Evolutionary conservation across 2,329 filamentous ascomycete species (phyloP).

Genomic region (Karstenula rhodostoma): DNA sequence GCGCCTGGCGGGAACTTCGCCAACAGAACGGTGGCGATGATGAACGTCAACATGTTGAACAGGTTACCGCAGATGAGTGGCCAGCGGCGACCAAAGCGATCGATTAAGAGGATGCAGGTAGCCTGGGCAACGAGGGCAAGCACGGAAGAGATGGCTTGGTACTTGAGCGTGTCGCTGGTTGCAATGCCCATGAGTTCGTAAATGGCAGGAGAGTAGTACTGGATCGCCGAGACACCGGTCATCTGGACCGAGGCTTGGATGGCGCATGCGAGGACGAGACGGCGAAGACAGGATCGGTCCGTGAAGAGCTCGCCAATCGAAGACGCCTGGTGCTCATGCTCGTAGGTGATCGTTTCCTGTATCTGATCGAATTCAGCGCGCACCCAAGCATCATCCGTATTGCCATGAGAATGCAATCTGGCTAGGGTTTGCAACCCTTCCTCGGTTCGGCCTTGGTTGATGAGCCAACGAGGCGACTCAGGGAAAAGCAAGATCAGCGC

Average conservation of each 20-base stretch:
- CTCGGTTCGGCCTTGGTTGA: slow-evolving; percentile 72
- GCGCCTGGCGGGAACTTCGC: slow-evolving; percentile 68
- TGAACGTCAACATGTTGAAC: slow-evolving; percentile 74
- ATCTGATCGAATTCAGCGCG: slow-evolving; percentile 77
- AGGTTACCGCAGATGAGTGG: slow-evolving; percentile 77
- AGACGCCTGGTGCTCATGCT: slow-evolving; percentile 74
- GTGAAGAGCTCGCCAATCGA: slow-evolving; percentile 75
- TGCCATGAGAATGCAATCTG: slow-evolving; percentile 72
- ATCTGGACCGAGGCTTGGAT: slow-evolving; percentile 78
- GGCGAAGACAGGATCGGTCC: slow-evolving; percentile 71
- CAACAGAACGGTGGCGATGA: slow-evolving; percentile 68
- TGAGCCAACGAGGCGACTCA: slow-evolving; percentile 74
- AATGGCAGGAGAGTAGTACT: slow-evolving; percentile 75
- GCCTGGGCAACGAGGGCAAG: slow-evolving; percentile 75
- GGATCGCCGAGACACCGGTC: slow-evolving; percentile 71
- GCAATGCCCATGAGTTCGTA: slow-evolving; percentile 74
- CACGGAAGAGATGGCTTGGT: slow-evolving; percentile 78
- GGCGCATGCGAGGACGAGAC: slow-evolving; percentile 73
- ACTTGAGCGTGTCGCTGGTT: slow-evolving; percentile 71
- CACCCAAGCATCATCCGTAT: slow-evolving; percentile 73
- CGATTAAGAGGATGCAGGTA: slow-evolving; percentile 73
- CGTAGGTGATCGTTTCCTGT: slow-evolving; percentile 69
- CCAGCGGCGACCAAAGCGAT: slow-evolving; percentile 74
- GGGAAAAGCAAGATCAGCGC: slow-evolving; percentile 76
- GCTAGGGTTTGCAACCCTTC: slow-evolving; percentile 73